phyloP scores from a whole-genome alignment of 345 rosid species.

The Eucalyptus dawsonii region DNA sequence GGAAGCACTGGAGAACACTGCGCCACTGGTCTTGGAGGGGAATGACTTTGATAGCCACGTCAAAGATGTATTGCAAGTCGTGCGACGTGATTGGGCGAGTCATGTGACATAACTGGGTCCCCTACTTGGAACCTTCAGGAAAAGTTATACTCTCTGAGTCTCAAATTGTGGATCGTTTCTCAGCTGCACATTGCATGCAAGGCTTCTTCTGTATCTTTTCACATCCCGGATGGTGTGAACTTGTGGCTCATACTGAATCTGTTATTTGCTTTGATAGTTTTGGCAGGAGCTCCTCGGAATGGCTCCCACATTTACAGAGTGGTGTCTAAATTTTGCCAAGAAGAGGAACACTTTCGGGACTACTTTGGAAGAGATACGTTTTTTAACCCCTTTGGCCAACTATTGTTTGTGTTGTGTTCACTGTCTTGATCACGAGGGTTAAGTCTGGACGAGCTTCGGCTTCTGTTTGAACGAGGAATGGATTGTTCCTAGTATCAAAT shows the following conservation, averaged over 20 bases:
- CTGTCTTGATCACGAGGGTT: too few species aligned
- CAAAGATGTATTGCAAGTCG: slow-evolving; percentile 70
- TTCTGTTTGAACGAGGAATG: too few species aligned
- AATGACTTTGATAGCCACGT: background rate
- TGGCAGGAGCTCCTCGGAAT: slow-evolving; percentile 64
- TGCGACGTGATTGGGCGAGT: slow-evolving; percentile 27
- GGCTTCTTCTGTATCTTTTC: background rate
- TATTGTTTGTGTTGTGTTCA: too few species aligned
- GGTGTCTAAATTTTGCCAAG: too few species aligned
- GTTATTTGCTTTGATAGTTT: background rate
- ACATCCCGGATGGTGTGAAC: background rate
- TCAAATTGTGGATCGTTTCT: background rate
- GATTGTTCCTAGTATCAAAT: too few species aligned
- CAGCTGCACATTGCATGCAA: background rate
- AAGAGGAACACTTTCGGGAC: too few species aligned
- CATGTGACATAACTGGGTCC: slow-evolving; percentile 23
- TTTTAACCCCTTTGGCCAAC: too few species aligned
- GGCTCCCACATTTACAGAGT: background rate
- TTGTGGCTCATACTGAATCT: too few species aligned
- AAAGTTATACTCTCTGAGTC: background rate
- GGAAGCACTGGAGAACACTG: slow-evolving; percentile 51
- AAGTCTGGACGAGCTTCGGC: too few species aligned
- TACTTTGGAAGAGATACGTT: too few species aligned
- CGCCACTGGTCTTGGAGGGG: background rate
- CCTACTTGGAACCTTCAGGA: background rate